phyloP scores from a whole-genome alignment of 306 rosid genomes.

The Glycine soja region DNA sequence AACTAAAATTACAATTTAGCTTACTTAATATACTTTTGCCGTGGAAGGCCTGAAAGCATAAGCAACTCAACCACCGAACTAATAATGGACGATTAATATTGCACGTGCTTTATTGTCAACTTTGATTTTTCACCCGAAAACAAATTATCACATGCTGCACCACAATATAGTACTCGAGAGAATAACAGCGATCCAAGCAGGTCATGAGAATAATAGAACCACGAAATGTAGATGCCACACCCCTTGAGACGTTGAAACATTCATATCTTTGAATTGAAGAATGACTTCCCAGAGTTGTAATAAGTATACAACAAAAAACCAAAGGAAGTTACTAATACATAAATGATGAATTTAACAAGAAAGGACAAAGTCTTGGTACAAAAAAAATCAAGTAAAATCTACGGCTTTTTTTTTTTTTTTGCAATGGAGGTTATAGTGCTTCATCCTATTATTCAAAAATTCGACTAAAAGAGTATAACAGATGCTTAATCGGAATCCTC shows the following conservation, averaged over 20 bases:
- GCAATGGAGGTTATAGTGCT: neutral
- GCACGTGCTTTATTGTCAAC: too few relatives aligned
- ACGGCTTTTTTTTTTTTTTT: neutral
- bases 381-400: neutral
- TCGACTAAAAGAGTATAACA: neutral
- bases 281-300: neutral
- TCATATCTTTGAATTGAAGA: neutral
- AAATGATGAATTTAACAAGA: slow-evolving; percentile 13
- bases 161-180: too few relatives aligned
- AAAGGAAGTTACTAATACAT: neutral
- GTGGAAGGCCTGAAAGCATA: too few relatives aligned
- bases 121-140: neutral
- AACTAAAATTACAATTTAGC: too few relatives aligned
- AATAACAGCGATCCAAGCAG: too few relatives aligned
- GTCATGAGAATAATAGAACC: too few relatives aligned
- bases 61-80: too few relatives aligned
- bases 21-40: too few relatives aligned
- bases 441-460: slow-evolving; percentile 33
- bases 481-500: slow-evolving; percentile 66
- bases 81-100: too few relatives aligned
- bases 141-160: neutral
- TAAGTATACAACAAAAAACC: neutral
- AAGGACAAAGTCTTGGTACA: slow-evolving; percentile 20
- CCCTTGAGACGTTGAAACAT: neutral
- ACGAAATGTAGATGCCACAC: neutral